These are phyloP conservation scores for Picochlorum sp. DNA, from an alignment of 139 green algal species.

Conservation along the genomic window DNA sequence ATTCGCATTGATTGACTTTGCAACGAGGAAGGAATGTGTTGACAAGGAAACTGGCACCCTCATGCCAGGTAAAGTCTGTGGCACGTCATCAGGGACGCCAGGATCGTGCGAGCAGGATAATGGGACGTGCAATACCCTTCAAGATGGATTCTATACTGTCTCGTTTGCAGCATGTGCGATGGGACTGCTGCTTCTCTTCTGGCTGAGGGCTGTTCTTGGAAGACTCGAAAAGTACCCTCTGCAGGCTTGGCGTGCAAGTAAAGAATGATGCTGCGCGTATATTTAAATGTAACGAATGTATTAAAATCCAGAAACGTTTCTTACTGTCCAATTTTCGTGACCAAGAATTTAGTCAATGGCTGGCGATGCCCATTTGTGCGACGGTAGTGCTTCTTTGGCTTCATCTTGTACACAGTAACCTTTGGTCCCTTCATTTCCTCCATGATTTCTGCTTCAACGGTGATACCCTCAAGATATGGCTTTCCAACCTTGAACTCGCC, in stretches of 20 bases:
- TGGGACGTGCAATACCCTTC: slow-evolving; percentile 34
- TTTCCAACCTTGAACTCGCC: slow-evolving; percentile 69
- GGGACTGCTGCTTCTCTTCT: slow-evolving; percentile 34
- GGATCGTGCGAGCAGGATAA: neutral
- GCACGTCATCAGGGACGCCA: neutral
- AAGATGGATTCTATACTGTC: slow-evolving; percentile 67
- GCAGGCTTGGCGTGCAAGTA: slow-evolving; percentile 28
- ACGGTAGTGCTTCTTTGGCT: slow-evolving; percentile 90
- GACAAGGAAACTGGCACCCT: neutral
- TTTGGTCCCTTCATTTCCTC: slow-evolving; percentile 85
- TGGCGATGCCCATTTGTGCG: slow-evolving; percentile 66
- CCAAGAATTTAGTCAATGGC: slow-evolving; percentile 78
- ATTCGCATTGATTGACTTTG: slow-evolving; percentile 48
- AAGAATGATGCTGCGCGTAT: neutral
- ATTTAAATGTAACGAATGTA: neutral
- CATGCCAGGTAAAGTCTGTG: neutral
- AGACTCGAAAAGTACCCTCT: slow-evolving; percentile 40
- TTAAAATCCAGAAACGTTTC: neutral
- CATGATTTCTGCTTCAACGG: slow-evolving; percentile 80
- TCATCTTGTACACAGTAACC: slow-evolving; percentile 86
- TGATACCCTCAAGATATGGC: slow-evolving; percentile 78
- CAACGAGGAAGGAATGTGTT: slow-evolving; percentile 22
- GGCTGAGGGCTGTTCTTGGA: slow-evolving; percentile 24
- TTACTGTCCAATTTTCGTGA: slow-evolving; percentile 67
- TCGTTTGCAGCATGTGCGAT: slow-evolving; percentile 31